Evolutionary conservation across 1,139 yeast species (phyloP).

Genomic region (Taphrina communis): DNA sequence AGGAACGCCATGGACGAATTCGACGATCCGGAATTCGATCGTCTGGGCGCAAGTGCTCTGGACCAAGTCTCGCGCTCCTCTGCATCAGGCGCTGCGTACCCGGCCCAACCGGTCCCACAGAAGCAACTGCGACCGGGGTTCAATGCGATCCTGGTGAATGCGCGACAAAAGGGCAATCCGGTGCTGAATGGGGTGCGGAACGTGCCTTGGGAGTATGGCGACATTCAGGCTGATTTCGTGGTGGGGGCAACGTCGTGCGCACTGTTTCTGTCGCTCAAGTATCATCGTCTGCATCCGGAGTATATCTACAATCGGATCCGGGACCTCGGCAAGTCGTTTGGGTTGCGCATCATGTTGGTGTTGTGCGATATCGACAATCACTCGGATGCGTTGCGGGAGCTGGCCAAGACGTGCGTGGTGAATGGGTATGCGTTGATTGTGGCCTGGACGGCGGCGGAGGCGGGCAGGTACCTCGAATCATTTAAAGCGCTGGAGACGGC

Average conservation of each 20-base stretch:
- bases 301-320: slow-evolving; percentile 75
- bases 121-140: slow-evolving; percentile 43
- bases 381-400: slow-evolving; percentile 68
- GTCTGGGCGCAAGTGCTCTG: slow-evolving; percentile 34
- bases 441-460: slow-evolving; percentile 85
- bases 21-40: slow-evolving; percentile 41
- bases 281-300: slow-evolving; percentile 84
- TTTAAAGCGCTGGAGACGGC: slow-evolving; percentile 51
- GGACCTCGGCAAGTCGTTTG: slow-evolving; percentile 58
- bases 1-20: slow-evolving; percentile 23
- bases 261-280: slow-evolving; percentile 72
- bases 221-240: slow-evolving; percentile 63
- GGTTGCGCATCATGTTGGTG: slow-evolving; percentile 68
- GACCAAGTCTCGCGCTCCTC: slow-evolving; percentile 15
- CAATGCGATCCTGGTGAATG: slow-evolving; percentile 56
- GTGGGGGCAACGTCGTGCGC: slow-evolving; percentile 71
- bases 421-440: slow-evolving; percentile 73
- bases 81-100: background rate
- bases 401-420: slow-evolving; percentile 72
- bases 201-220: slow-evolving; percentile 61
- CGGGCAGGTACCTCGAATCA: slow-evolving; percentile 70
- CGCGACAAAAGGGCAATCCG: slow-evolving; percentile 66
- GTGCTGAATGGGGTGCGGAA: slow-evolving; percentile 58
- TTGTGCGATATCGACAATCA: slow-evolving; percentile 81
- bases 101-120: slow-evolving; percentile 41